phyloP scores from a whole-genome alignment of 2,329 filamentous ascomycete genomes.

The Fusarium cicatricum region DNA sequence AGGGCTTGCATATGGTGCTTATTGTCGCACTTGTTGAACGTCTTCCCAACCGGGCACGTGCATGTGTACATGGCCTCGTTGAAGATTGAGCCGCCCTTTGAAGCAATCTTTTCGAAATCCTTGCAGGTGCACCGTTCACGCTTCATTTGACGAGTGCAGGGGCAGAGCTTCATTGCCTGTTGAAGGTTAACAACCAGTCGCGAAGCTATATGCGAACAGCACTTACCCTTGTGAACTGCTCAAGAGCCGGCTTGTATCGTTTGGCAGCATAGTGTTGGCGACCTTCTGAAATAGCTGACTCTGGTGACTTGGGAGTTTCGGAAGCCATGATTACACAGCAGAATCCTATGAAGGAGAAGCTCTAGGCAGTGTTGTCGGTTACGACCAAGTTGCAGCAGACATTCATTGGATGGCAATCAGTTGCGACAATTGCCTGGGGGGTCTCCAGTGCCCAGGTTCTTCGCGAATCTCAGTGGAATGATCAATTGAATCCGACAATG shows the following conservation, averaged over 20 bases:
- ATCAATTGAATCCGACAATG: neutral
- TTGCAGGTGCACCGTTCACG: slow-evolving; percentile 52
- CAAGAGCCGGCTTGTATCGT: slow-evolving; percentile 48
- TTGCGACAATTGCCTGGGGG: neutral
- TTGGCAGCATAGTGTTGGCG: slow-evolving; percentile 46
- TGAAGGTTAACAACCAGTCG: slow-evolving; percentile 1
- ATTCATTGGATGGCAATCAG: neutral
- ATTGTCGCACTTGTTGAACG: slow-evolving; percentile 52
- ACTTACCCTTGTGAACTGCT: slow-evolving; percentile 48
- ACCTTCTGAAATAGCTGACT: slow-evolving; percentile 45
- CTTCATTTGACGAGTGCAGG: slow-evolving; percentile 46
- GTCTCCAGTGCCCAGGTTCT: neutral
- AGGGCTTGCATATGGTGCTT: slow-evolving; percentile 50
- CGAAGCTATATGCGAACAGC: neutral
- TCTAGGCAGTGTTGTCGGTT: neutral
- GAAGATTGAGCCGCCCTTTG: slow-evolving; percentile 49
- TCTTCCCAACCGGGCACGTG: slow-evolving; percentile 47
- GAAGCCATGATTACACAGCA: slow-evolving; percentile 23
- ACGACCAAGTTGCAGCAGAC: neutral
- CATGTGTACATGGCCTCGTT: slow-evolving; percentile 53
- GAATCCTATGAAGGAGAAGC: neutral
- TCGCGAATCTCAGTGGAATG: neutral
- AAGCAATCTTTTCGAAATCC: slow-evolving; percentile 48
- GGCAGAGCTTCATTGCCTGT: slow-evolving; percentile 50
- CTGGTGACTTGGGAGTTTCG: slow-evolving; percentile 26